A percentile compares a stretch with the other conserved stretches of the same genome.
Conservation (phyloP, 768 basidiomycete genomes). For the Mycena vitilis region DNA sequence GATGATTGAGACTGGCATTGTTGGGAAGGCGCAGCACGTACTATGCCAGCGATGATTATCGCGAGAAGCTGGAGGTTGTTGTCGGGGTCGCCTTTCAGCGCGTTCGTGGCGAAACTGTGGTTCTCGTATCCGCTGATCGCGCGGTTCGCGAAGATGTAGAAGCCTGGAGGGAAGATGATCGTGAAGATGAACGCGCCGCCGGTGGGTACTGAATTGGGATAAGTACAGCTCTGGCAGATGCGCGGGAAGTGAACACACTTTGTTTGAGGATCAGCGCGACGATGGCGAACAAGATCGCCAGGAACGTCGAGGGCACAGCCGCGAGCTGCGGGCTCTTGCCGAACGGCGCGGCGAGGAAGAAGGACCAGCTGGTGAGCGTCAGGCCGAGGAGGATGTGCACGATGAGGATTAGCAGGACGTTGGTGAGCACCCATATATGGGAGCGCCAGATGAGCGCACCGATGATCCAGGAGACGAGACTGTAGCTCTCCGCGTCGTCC, state of each 20-base stretch:
- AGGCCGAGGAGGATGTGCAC: conserved; percentile 77
- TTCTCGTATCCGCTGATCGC: conserved; percentile 78
- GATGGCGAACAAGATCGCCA: conserved; percentile 75
- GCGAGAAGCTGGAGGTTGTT: conserved; percentile 63
- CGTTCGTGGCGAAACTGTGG: conserved; percentile 63
- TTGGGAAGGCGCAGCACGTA: conserved; percentile 46
- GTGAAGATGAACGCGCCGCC: conserved; percentile 71
- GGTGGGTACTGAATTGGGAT: conserved; percentile 43
- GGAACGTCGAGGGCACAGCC: conserved; percentile 73
- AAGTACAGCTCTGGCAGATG: not conserved
- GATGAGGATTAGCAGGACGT: conserved; percentile 67
- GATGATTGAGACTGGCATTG: not conserved
- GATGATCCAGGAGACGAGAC: conserved; percentile 77
- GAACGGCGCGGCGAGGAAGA: conserved; percentile 77
- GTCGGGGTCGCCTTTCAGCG: conserved; percentile 71
- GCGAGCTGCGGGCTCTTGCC: conserved; percentile 80
- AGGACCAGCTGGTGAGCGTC: conserved; percentile 76
- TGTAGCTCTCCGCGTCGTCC: no score
- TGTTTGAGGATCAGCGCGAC: conserved; percentile 67
- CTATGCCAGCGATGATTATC: conserved; percentile 72
- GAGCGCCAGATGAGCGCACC: conserved; percentile 73
- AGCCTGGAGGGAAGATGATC: conserved; percentile 79
- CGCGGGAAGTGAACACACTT: conserved; percentile 7
- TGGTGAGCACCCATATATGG: conserved; percentile 73
- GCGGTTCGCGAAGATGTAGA: conserved; percentile 78